These are phyloP conservation scores for Colletotrichum musicola DNA, from an alignment of 2,329 filamentous ascomycete species.

Conservation along the genomic window DNA sequence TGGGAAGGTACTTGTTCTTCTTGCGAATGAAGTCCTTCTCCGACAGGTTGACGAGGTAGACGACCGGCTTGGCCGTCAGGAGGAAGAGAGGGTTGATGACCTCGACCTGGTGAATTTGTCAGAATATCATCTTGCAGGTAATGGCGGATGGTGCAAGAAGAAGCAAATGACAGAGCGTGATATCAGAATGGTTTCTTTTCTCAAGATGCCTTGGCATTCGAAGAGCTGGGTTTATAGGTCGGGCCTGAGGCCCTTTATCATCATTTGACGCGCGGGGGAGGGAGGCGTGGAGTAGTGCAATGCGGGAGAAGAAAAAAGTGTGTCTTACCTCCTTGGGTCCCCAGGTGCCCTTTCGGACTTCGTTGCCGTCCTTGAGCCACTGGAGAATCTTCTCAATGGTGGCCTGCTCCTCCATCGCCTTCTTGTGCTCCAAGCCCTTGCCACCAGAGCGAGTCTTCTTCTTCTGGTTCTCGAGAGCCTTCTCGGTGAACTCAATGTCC, in stretches of 20 bases:
- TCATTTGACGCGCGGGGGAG: conserved; percentile 71
- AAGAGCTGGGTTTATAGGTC: conserved; percentile 99
- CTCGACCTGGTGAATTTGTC: conserved; percentile 77
- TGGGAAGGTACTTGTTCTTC: conserved; percentile 99
- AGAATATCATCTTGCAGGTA: conserved; percentile 43
- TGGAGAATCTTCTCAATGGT: conserved; percentile 91
- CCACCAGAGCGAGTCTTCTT: conserved; percentile 97
- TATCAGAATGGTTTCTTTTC: conserved; percentile 69
- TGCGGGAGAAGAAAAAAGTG: conserved; percentile 40
- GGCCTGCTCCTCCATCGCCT: conserved; percentile 92
- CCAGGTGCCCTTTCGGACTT: conserved; percentile 93
- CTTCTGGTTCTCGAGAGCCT: conserved; percentile 89
- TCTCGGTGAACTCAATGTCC: conserved; percentile 98
- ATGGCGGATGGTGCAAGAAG: conserved; percentile 38
- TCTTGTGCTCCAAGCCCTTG: conserved; percentile 97
- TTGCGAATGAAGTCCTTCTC: conserved; percentile 98
- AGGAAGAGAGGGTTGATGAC: conserved; percentile 97
- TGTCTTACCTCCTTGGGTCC: conserved; percentile 89
- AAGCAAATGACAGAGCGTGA: conserved; percentile 35
- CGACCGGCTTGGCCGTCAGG: conserved; percentile 94
- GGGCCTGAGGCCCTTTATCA: conserved; percentile 98
- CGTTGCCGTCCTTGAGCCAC: conserved; percentile 88
- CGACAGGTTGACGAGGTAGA: conserved; percentile 96
- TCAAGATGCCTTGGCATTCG: conserved; percentile 92
- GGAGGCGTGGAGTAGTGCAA: not conserved